Evolutionary conservation across 768 basidiomycete genomes (phyloP), one percentile per base, ranked within the genome.

Genomic region (Cystofilobasidium capitatum): DNA sequence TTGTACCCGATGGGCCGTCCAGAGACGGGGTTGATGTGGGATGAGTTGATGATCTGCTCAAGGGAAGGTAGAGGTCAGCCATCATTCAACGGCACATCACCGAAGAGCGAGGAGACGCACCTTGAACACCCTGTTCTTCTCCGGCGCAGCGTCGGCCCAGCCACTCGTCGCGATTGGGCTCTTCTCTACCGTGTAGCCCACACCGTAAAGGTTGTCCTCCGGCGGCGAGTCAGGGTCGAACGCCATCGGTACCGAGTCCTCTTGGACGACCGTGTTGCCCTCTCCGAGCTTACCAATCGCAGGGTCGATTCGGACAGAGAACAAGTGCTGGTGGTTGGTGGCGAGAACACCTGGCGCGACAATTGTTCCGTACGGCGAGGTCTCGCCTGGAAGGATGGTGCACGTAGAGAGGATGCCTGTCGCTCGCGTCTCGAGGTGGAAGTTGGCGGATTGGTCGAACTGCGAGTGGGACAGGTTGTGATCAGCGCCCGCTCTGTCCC

Each of bases 361-460:
- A 42, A 74, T 59, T n/a, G 64, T 73, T 0, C 75, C 75, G 45
- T 73, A 75, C 1, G 71, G 71, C 2, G 58, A 68, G 9, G 44
- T 74, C 67, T 76, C 70, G 35, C 74, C 75, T 0, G 72, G 70
- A 14, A 71, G 33, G 49, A 76, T 74, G 22, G 73, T 60, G n/a
- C 42, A 62, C 22, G 74, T 75, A 13, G 71, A 71, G 2, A 75
- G 69, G 57, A 75, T 75, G 29, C 75, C 75, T 5, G 76, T 76
- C 4, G 76, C 76, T 13, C 74, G 70, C 39, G 69, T 71, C 63
- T 76, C 76, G 59, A 75, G 71, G 58, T 75, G 72, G 44, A 45
- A 45, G 39, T 74, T 60, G 1, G 66, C 72, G 10, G 72, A 75
- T 42, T 74, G 73, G 45, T 73, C 71, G 57, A 76, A 73, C 40